Percentiles rank a stretch among this genome's conserved stretches.
Evolutionary conservation across 352 stramenopile genomes (phyloP).

Genomic region (Phytophthora cactorum): DNA sequence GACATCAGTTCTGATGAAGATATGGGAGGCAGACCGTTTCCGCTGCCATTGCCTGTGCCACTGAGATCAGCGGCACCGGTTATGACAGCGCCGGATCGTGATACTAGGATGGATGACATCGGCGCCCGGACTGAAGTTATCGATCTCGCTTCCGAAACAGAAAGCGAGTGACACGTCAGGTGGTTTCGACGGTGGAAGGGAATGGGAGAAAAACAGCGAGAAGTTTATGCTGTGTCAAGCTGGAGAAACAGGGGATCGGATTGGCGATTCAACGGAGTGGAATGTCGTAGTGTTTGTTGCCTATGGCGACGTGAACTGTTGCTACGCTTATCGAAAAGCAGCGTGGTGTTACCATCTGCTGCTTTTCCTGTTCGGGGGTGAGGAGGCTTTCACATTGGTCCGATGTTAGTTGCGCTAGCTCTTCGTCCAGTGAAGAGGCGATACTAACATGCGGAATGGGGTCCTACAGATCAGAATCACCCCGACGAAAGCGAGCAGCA

Average conservation of each 20-base stretch:
- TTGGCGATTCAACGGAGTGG: constrained; percentile 41
- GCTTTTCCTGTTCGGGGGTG: constrained; percentile 19
- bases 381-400: constrained; percentile 43
- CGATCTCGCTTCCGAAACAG: constrained; percentile 57
- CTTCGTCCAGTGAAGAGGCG: constrained; percentile 63
- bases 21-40: constrained; percentile 27
- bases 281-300: constrained; percentile 87
- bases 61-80: constrained; percentile 13
- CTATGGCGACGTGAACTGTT: constrained; percentile 71
- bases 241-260: constrained; percentile 3
- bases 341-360: constrained; percentile 20
- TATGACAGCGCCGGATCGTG: constrained; percentile 20
- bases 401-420: constrained; percentile 48
- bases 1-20: constrained; percentile 52
- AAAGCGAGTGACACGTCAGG: constrained; percentile 41
- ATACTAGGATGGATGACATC: constrained; percentile 21
- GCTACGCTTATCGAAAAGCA: constrained; percentile 30
- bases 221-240: constrained; percentile 3
- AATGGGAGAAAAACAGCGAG: neutral
- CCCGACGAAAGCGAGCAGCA: constrained; percentile 12
- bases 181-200: constrained; percentile 1
- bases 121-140: constrained; percentile 40
- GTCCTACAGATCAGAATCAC: constrained; percentile 44
- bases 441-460: constrained; percentile 85
- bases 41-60: constrained; percentile 29